phyloP scores from a whole-genome alignment of 192 early-diverging fungal species.

The Backusella liffmaniae region DNA sequence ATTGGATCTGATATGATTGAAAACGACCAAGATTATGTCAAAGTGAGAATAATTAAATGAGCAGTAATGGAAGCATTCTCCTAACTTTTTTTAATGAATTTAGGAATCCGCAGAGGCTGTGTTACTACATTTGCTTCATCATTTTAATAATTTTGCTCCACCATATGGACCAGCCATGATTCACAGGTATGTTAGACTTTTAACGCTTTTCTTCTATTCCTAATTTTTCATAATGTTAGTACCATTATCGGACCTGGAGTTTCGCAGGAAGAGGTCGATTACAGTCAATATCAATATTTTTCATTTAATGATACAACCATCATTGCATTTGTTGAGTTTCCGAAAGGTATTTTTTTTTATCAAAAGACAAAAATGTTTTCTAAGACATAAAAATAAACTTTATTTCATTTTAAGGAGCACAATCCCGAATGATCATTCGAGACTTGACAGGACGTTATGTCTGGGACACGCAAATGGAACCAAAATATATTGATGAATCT shows the following conservation, averaged over 20 bases:
- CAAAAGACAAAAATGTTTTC: background rate
- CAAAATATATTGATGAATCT: conserved; percentile 1
- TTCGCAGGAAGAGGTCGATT: conserved; percentile 36
- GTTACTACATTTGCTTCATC: conserved; percentile 68
- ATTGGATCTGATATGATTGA: conserved; percentile 5
- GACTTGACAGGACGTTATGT: conserved; percentile 78
- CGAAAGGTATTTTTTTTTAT: conserved; percentile 37
- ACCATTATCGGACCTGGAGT: conserved; percentile 42
- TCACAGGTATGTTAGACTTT: background rate
- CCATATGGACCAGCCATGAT: conserved; percentile 61
- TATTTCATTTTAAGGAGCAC: conserved; percentile 28
- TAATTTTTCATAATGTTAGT: conserved; percentile 15
- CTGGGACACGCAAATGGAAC: conserved; percentile 68
- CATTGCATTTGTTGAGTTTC: conserved; percentile 69
- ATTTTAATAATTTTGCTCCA: conserved; percentile 66
- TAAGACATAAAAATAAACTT: background rate
- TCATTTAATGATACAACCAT: conserved; percentile 70
- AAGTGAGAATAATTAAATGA: conserved; percentile 13
- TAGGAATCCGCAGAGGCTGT: conserved; percentile 70
- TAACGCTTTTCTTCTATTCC: background rate
- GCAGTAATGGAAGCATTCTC: background rate
- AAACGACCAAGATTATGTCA: conserved; percentile 33
- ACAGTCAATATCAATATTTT: conserved; percentile 66
- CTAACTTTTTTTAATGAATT: background rate
- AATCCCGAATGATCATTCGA: conserved; percentile 64